Evolutionary conservation across 148 eudicot species (phyloP).

Genomic region (Silene conica): DNA sequence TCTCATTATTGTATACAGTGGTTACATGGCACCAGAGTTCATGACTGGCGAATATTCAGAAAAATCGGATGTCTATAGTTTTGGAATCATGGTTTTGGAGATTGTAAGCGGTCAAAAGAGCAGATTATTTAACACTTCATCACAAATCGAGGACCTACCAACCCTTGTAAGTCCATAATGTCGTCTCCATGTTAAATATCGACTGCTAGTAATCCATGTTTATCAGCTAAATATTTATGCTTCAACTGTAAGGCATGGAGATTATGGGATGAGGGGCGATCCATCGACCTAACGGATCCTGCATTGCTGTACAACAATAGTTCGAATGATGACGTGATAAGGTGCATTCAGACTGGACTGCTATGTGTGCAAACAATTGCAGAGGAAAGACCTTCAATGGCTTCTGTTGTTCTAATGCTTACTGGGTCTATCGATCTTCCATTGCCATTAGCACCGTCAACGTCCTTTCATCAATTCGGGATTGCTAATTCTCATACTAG

Average conservation of each 20-base stretch:
- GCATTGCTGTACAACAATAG: neutral
- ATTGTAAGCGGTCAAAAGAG: constrained; percentile 23
- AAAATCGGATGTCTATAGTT: constrained; percentile 49
- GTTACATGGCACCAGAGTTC: constrained; percentile 26
- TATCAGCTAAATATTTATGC: neutral
- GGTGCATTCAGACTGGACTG: constrained; percentile 24
- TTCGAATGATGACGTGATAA: neutral
- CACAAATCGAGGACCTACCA: constrained; percentile 4
- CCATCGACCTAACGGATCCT: constrained; percentile 14
- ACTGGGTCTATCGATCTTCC: constrained; percentile 24
- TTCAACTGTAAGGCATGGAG: constrained; percentile 13
- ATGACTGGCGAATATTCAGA: constrained; percentile 33
- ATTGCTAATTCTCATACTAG: neutral
- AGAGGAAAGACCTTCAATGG: constrained; percentile 18
- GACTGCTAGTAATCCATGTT: neutral
- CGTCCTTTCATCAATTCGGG: neutral
- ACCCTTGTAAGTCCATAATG: neutral
- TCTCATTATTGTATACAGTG: constrained; percentile 5
- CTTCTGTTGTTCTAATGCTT: constrained; percentile 20
- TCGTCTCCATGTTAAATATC: neutral
- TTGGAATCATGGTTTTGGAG: constrained; percentile 29
- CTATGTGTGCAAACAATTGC: constrained; percentile 22
- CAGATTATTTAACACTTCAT: neutral
- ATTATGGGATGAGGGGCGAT: constrained; percentile 19
- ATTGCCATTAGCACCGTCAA: constrained; percentile 15